Conservation (phyloP, 2,329 filamentous ascomycete genomes). For the Pseudogymnoascus sp. region DNA sequence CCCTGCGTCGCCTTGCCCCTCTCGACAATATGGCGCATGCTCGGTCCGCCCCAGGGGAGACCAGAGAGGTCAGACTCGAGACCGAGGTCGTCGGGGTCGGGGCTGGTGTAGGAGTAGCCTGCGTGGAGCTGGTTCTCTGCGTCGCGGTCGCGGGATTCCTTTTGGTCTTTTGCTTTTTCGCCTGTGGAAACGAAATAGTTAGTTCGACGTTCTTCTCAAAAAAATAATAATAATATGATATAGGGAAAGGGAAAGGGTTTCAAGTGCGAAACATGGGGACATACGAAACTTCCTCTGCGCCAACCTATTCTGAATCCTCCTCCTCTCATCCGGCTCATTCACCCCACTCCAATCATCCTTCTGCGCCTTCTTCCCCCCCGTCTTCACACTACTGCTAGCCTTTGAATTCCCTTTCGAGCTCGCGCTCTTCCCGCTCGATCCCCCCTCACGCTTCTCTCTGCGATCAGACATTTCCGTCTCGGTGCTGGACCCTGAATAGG, state of each 20-base stretch:
- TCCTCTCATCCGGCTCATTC: slow-evolving; percentile 61
- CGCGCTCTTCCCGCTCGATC: neutral
- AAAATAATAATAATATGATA: neutral
- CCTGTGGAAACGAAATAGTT: slow-evolving; percentile 39
- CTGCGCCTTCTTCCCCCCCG: slow-evolving; percentile 14
- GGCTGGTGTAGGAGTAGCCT: slow-evolving; percentile 55
- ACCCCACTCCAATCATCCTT: slow-evolving; percentile 62
- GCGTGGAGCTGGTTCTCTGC: slow-evolving; percentile 57
- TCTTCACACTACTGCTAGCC: neutral
- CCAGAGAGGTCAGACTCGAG: slow-evolving; percentile 52
- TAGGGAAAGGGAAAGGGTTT: too few relatives aligned
- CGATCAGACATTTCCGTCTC: neutral
- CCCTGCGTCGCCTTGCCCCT: slow-evolving; percentile 36
- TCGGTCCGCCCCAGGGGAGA: slow-evolving; percentile 65
- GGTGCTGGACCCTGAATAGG: neutral
- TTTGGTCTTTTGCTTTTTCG: slow-evolving; percentile 61
- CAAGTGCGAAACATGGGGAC: too few relatives aligned
- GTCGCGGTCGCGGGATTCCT: slow-evolving; percentile 58
- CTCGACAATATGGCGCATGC: slow-evolving; percentile 46
- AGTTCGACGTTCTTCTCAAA: neutral
- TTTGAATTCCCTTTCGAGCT: neutral
- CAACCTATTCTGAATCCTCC: slow-evolving; percentile 69
- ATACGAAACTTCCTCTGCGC: slow-evolving; percentile 70
- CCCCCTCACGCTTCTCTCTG: neutral
- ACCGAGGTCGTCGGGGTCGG: slow-evolving; percentile 49